phyloP scores from a whole-genome alignment of 208 protist genomes.

The Wallacemonas sp. region DNA sequence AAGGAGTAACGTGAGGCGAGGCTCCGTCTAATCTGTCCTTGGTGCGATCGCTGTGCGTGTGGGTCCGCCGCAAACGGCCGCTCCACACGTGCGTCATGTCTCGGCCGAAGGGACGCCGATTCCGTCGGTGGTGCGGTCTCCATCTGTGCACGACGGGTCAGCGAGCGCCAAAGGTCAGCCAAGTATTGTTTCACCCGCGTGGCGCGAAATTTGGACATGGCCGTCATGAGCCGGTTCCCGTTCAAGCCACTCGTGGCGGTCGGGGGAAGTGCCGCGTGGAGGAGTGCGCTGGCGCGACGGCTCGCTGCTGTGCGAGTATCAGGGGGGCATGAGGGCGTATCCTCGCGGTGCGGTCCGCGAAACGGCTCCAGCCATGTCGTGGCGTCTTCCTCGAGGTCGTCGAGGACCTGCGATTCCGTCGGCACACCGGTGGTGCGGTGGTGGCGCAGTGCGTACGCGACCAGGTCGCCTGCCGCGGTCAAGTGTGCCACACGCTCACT shows the following conservation, averaged over 20 bases:
- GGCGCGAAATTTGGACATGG: constrained; percentile 28
- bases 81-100: constrained; percentile 2
- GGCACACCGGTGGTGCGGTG: constrained; percentile 11
- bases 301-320: not conserved
- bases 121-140: not conserved
- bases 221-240: not conserved
- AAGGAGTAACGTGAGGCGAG: constrained; percentile 63
- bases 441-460: constrained; percentile 40
- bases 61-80: constrained; percentile 24
- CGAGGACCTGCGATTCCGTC: constrained; percentile 19
- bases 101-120: not conserved
- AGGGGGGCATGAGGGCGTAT: too few species aligned
- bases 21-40: constrained; percentile 45
- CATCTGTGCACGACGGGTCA: constrained; percentile 25
- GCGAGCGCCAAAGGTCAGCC: constrained; percentile 18
- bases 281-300: not conserved
- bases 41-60: constrained; percentile 32
- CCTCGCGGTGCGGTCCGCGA: too few species aligned
- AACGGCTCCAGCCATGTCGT: constrained; percentile 30
- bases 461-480: constrained; percentile 27
- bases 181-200: constrained; percentile 23
- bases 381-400: constrained; percentile 51
- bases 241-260: not conserved
- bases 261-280: not conserved
- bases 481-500: constrained; percentile 19